Base-by-base conservation (phyloP, 371 early-diverging fungal genomes). In the Choanephora cucurbitarum region DNA sequence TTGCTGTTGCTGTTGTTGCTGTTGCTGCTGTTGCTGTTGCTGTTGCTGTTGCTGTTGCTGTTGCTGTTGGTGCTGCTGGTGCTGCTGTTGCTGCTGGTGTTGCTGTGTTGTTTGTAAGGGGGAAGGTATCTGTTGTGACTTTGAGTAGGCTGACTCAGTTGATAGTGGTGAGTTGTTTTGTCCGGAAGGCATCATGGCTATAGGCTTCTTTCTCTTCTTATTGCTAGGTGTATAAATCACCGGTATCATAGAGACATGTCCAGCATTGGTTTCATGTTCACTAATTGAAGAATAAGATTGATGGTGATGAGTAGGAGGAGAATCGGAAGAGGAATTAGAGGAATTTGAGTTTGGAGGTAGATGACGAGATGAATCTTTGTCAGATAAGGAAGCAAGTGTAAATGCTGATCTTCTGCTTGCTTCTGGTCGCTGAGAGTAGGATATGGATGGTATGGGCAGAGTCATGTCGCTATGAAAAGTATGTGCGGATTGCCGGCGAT, bases 191-290 rank as follows among this genome's bases (percentile, higher is more conserved):
- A 44, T 53, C 9, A 44, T 44, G 5, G 45, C 37, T 21, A 52
- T 39, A 31, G 45, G 52, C 57, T 62, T 62, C 34, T 62, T 62
- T 52, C 62, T 56, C 22, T 62, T 62, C 32, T 60, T 68, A 41
- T 67, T 62, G 14, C 68, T 67, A 5, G 70, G 69, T 3, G 67
- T 58, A 22, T 67, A 73, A 44, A 64, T 56, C 18, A 67, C 64
- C 23, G 61, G 69, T 44, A 67, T 69, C 14, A 41, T 41, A 32
- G 39, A 28, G n/a, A 4, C 45, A 17, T 52, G n/a, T 7, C 22
- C 41, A 32, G 41, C 18, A 31, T 40, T 52, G 42, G 14, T 32
- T 8, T 44, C 44, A n/a, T 19, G 32, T 3, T 48, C 48, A 7
- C 40, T 34, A 7, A 28, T 18, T 7, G n/a, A 23, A 46, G 17